Evolutionary conservation across 1,284 basidiomycete species (phyloP).

Genomic region (Sanguinoderma infundibulare): DNA sequence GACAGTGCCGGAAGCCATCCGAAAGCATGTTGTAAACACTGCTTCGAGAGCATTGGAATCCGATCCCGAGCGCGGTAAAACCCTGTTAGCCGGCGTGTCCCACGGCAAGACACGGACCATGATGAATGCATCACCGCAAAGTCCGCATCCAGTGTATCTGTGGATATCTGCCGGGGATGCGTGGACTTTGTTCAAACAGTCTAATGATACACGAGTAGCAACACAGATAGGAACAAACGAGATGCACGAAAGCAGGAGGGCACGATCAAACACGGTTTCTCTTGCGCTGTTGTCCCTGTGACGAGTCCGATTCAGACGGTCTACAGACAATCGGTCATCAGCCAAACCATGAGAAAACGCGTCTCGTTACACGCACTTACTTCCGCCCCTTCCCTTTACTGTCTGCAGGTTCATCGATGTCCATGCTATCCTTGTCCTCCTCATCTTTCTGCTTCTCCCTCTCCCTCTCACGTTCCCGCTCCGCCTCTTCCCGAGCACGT

Average conservation of each 20-base stretch:
- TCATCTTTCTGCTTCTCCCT: slow-evolving; percentile 35
- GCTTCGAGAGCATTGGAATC: no score
- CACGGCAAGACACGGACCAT: no score
- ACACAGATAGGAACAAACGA: background rate
- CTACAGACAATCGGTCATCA: slow-evolving; percentile 11
- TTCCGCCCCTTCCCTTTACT: slow-evolving; percentile 55
- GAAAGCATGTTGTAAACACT: no score
- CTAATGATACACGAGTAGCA: slow-evolving; percentile 1
- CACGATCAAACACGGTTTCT: slow-evolving; percentile 22
- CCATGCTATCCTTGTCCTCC: slow-evolving; percentile 50
- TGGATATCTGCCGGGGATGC: no score
- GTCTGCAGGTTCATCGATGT: slow-evolving; percentile 50
- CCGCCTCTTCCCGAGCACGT: slow-evolving; percentile 24
- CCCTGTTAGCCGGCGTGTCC: no score
- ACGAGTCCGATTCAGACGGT: slow-evolving; percentile 19
- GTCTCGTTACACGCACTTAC: slow-evolving; percentile 40
- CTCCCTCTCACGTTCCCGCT: slow-evolving; percentile 34
- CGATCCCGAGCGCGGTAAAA: no score
- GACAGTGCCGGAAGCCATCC: no score
- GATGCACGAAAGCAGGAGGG: background rate
- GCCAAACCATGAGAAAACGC: background rate
- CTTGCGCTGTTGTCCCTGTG: slow-evolving; percentile 21
- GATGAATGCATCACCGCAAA: no score
- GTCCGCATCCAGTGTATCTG: no score
- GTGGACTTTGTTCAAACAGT: background rate